Evolutionary conservation across 106 monocot genomes (phyloP).

Genomic region (Dioscorea zingiberensis): DNA sequence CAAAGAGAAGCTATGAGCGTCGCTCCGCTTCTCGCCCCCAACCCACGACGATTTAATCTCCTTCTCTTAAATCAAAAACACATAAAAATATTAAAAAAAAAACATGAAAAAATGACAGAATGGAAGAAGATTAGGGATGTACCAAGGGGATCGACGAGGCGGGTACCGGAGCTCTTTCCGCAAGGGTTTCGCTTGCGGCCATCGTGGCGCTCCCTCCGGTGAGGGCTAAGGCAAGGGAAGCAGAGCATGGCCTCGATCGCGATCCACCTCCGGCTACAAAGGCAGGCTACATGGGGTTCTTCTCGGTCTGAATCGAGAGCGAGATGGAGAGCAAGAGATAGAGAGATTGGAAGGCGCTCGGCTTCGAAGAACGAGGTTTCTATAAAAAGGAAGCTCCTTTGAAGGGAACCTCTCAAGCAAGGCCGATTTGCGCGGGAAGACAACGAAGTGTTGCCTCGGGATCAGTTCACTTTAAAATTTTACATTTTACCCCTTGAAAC

Average conservation of each 20-base stretch:
- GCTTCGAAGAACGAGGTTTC: neutral
- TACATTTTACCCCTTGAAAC: too few relatives aligned
- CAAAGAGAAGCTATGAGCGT: conserved; percentile 3
- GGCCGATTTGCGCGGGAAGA: too few relatives aligned
- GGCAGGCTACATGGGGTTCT: neutral
- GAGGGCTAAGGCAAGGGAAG: conserved; percentile 8
- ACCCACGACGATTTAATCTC: neutral
- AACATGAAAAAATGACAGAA: too few relatives aligned
- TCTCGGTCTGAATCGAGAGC: neutral
- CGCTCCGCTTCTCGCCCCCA: neutral
- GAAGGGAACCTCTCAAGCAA: too few relatives aligned
- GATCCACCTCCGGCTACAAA: neutral
- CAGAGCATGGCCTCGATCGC: neutral
- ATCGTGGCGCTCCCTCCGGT: neutral
- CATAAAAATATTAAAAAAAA: too few relatives aligned
- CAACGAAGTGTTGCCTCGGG: neutral
- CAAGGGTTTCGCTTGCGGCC: neutral
- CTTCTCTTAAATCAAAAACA: neutral
- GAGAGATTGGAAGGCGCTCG: neutral
- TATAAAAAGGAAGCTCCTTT: too few relatives aligned
- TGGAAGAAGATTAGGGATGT: too few relatives aligned
- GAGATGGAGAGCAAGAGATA: neutral
- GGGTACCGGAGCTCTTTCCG: too few relatives aligned
- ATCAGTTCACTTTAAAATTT: too few relatives aligned
- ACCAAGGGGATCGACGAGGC: neutral